Base-by-base conservation (phyloP, 441 rosid genomes). In the Populus tomentosa region DNA sequence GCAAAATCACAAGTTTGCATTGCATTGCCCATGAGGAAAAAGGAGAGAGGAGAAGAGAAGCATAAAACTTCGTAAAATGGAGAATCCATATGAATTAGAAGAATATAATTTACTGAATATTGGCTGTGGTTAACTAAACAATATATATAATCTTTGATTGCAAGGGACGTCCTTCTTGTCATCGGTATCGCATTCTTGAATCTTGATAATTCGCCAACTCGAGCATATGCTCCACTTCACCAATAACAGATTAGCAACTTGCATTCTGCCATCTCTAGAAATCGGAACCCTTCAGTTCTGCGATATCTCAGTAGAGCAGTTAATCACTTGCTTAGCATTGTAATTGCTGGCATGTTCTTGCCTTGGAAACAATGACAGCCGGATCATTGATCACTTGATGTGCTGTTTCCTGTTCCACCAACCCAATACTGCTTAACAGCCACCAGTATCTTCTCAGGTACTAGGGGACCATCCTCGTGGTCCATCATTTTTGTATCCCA, bases 381-480 rank as follows among this genome's bases (percentile, higher is more conserved):
- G 69, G 73, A 74, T 83, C 77, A 86, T 80, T 79, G 76, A 20
- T 85, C 81, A 32, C 32, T 82, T 0, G 92, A 75, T 18, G 90
- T 82, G 87, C 81, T 86, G 82, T 91, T 90, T 46, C 87, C 88
- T 10, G 77, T 69, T 67, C 86, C 46, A 75, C 93, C 89, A 64
- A 90, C 94, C 99, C 99, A 94, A 75, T 94, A 94, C 77, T 85
- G 96, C 80, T 96, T 96, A 65, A 84, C 84, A 69, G 90, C 98
- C 63, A 88, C 87, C 36, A 96, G 82, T 70, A 94, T 89, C 83
- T 96, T 94, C 84, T 90, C 94, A 0, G 98, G 89, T 20, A 91
- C 93, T 1, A 96, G 92, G 40, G 99, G 99, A 14, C 99, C 98
- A 28, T 96, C 99, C 85, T 96, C 99, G 4, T 94, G 97, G 84